Conservation (phyloP, 768 basidiomycete species). For the Boletales sp. region DNA sequence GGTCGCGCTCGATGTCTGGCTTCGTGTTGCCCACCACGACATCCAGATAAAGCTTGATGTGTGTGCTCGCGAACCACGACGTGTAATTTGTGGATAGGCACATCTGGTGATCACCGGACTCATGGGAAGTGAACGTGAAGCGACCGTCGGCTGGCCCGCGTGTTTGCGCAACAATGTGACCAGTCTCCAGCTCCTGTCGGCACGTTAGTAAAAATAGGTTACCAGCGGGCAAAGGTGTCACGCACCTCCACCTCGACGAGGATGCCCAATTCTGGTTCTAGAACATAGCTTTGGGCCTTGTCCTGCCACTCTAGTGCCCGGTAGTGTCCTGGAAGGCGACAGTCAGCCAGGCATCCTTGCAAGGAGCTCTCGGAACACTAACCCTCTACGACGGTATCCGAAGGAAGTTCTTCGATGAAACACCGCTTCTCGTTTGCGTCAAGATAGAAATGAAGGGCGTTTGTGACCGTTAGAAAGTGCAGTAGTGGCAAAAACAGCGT, state of each 20-base stretch:
- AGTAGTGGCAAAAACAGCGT: conserved; percentile 37
- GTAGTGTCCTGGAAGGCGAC: conserved; percentile 71
- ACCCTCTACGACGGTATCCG: conserved; percentile 96
- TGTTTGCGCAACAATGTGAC: conserved; percentile 81
- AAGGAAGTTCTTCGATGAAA: conserved; percentile 94
- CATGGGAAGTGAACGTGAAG: conserved; percentile 98
- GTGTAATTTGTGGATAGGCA: conserved; percentile 93
- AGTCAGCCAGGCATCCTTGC: neutral
- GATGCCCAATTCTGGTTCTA: conserved; percentile 80
- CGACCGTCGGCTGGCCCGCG: conserved; percentile 87
- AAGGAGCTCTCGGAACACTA: conserved; percentile 13
- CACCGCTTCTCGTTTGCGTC: conserved; percentile 92
- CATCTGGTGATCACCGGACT: conserved; percentile 95
- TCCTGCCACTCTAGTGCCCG: conserved; percentile 91
- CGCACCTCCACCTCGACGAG: conserved; percentile 87
- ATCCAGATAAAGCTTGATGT: conserved; percentile 94
- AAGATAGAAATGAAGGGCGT: conserved; percentile 95
- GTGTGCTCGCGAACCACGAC: conserved; percentile 80
- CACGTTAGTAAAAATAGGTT: neutral
- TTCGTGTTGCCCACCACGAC: conserved; percentile 87
- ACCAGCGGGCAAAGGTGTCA: conserved; percentile 7
- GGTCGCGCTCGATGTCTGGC: conserved; percentile 82
- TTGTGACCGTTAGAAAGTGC: conserved; percentile 41
- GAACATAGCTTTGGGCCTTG: conserved; percentile 56
- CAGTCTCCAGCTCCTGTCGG: conserved; percentile 77